Evolutionary conservation across 306 rosid genomes (phyloP).

Genomic region (Lathyrus oleraceus): DNA sequence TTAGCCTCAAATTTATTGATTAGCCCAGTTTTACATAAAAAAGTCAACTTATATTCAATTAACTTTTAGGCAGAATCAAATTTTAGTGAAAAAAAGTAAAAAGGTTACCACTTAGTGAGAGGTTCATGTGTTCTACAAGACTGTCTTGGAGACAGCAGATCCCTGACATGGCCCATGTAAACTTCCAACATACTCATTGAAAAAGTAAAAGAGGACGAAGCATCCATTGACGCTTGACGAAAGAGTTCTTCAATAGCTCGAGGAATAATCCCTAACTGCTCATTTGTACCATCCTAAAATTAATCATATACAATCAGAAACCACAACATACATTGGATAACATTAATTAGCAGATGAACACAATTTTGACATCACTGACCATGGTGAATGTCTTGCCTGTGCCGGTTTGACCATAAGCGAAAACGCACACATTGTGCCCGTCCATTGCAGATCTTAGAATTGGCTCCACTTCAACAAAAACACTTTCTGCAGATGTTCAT

Average conservation of each 20-base stretch:
- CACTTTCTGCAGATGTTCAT: slow-evolving; percentile 57
- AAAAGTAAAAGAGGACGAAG: slow-evolving; percentile 54
- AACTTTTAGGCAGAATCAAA: not conserved
- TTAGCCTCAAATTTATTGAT: not conserved
- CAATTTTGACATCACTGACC: slow-evolving; percentile 54
- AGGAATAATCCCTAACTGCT: slow-evolving; percentile 76
- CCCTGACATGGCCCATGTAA: slow-evolving; percentile 89
- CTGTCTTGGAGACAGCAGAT: slow-evolving; percentile 71
- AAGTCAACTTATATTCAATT: not conserved
- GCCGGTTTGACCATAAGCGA: slow-evolving; percentile 95
- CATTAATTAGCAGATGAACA: slow-evolving; percentile 12
- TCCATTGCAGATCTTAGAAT: slow-evolving; percentile 85
- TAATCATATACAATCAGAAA: slow-evolving; percentile 23
- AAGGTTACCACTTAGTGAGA: slow-evolving; percentile 59
- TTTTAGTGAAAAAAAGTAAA: not conserved
- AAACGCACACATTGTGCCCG: slow-evolving; percentile 84
- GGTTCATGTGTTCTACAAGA: slow-evolving; percentile 51
- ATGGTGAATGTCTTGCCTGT: slow-evolving; percentile 97
- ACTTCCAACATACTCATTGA: slow-evolving; percentile 96
- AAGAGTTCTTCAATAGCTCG: slow-evolving; percentile 80
- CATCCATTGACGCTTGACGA: slow-evolving; percentile 55
- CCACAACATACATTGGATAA: not conserved
- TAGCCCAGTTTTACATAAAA: not conserved
- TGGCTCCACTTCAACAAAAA: slow-evolving; percentile 86
- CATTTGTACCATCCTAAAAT: slow-evolving; percentile 79